Conservation (phyloP, 805 yeast species). For the Metschnikowia cubensis region DNA sequence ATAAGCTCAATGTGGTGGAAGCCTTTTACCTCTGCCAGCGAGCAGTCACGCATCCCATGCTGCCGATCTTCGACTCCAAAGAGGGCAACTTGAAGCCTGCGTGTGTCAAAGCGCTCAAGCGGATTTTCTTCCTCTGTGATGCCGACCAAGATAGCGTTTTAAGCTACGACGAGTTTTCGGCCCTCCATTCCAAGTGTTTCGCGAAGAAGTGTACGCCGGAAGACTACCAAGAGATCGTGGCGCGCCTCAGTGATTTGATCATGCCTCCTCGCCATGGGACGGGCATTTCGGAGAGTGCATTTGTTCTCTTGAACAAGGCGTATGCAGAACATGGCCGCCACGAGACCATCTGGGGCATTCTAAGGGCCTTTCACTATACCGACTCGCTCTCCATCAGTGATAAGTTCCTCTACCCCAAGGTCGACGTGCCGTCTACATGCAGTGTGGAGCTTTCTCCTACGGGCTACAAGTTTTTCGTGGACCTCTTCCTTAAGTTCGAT, state of each 20-base stretch:
- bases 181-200: slow-evolving; percentile 74
- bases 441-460: slow-evolving; percentile 89
- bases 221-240: slow-evolving; percentile 36
- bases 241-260: slow-evolving; percentile 21
- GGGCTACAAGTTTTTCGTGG: slow-evolving; percentile 90
- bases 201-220: slow-evolving; percentile 34
- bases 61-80: slow-evolving; percentile 91
- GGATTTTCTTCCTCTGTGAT: slow-evolving; percentile 84
- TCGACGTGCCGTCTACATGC: slow-evolving; percentile 69
- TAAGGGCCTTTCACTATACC: slow-evolving; percentile 85
- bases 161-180: slow-evolving; percentile 64
- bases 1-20: slow-evolving; percentile 81
- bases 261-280: slow-evolving; percentile 17
- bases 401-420: slow-evolving; percentile 68
- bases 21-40: slow-evolving; percentile 91
- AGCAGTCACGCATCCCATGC: slow-evolving; percentile 87
- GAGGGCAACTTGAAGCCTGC: slow-evolving; percentile 76
- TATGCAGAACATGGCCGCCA: slow-evolving; percentile 92
- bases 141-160: slow-evolving; percentile 85
- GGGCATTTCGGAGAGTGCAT: slow-evolving; percentile 74
- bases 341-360: slow-evolving; percentile 95
- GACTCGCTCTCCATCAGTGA: slow-evolving; percentile 85
- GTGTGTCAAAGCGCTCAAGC: slow-evolving; percentile 67
- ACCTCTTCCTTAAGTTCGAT: slow-evolving; percentile 81
- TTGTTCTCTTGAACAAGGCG: slow-evolving; percentile 68